Conservation (phyloP, 2,329 filamentous ascomycete genomes). For the Talaromyces verruculosus region DNA sequence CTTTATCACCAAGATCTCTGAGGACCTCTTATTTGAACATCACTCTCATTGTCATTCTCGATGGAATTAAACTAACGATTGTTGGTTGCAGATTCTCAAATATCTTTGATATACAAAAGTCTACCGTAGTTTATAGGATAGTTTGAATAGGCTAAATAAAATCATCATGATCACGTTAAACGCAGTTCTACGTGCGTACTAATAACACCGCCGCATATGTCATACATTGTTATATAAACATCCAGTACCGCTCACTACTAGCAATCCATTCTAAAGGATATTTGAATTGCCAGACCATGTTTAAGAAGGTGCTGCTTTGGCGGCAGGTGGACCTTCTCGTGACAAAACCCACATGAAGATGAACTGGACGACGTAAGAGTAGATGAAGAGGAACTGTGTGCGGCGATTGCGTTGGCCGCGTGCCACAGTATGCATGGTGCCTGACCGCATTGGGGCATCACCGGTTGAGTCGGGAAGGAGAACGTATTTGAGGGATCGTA, state of each 20-base stretch:
- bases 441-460: conserved; percentile 61
- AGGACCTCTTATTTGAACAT: conserved; percentile 41
- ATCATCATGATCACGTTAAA: conserved; percentile 15
- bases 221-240: conserved; percentile 12
- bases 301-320: conserved; percentile 23
- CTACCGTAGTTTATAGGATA: not conserved
- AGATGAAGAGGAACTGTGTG: conserved; percentile 89
- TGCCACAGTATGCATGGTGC: conserved; percentile 68
- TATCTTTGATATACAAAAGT: not conserved
- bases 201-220: conserved; percentile 15
- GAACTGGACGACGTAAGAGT: conserved; percentile 91
- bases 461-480: conserved; percentile 78
- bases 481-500: conserved; percentile 94
- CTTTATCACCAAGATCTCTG: conserved; percentile 69
- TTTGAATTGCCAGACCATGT: not conserved
- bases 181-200: conserved; percentile 1
- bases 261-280: not conserved
- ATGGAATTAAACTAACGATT: not conserved
- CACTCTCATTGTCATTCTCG: not conserved
- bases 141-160: not conserved
- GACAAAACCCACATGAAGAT: conserved; percentile 87
- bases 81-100: not conserved
- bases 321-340: conserved; percentile 48
- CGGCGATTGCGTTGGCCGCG: conserved; percentile 81
- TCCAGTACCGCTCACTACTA: not conserved